phyloP scores from a whole-genome alignment of 495 filamentous ascomycete species.

The Penicillium desertorum region DNA sequence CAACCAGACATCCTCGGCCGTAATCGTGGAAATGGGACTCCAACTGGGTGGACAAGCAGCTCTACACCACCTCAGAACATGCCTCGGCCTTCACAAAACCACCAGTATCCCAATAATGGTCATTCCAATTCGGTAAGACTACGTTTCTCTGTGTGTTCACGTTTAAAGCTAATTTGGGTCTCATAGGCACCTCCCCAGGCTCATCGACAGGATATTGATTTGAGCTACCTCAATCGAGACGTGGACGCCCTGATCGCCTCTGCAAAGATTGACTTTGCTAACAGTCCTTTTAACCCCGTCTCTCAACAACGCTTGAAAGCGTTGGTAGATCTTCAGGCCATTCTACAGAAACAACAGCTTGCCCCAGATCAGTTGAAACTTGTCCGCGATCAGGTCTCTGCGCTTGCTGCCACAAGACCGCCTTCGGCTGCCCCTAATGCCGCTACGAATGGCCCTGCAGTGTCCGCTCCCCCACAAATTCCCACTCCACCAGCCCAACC shows the following conservation, averaged over 20 bases:
- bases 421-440: slow-evolving; percentile 23
- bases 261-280: slow-evolving; percentile 68
- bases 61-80: slow-evolving; percentile 65
- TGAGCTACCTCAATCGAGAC: slow-evolving; percentile 77
- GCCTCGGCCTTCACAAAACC: slow-evolving; percentile 37
- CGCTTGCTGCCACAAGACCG: slow-evolving; percentile 51
- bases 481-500: slow-evolving; percentile 37
- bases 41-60: slow-evolving; percentile 60
- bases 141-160: neutral
- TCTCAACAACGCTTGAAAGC: slow-evolving; percentile 78
- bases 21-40: slow-evolving; percentile 51
- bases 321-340: slow-evolving; percentile 77
- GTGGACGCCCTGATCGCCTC: slow-evolving; percentile 70
- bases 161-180: slow-evolving; percentile 1
- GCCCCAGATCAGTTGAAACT: slow-evolving; percentile 75
- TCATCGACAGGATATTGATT: slow-evolving; percentile 39
- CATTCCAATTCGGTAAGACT: slow-evolving; percentile 36
- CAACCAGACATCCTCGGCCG: slow-evolving; percentile 64
- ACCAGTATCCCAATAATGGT: slow-evolving; percentile 37
- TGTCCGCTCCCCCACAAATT: slow-evolving; percentile 29
- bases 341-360: slow-evolving; percentile 76
- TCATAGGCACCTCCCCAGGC: slow-evolving; percentile 38
- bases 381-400: slow-evolving; percentile 75
- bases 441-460: slow-evolving; percentile 23
- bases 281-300: slow-evolving; percentile 68